phyloP scores from a whole-genome alignment of 2,329 filamentous ascomycete genomes.

The Ophiostoma triangulosporum region DNA sequence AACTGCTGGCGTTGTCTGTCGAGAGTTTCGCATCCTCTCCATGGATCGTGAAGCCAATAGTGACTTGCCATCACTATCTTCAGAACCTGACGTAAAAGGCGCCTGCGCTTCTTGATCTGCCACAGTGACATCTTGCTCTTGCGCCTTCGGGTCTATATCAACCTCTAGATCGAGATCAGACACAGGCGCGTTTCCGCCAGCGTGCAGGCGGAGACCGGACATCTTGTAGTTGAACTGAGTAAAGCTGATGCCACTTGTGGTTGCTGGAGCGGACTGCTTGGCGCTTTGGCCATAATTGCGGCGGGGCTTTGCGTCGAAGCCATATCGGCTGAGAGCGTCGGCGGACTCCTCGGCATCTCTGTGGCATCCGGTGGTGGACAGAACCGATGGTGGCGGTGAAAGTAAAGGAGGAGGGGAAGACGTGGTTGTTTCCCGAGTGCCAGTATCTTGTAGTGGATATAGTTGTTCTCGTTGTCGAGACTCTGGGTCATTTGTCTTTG shows the following conservation, averaged over 20 bases:
- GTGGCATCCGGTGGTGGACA: not conserved
- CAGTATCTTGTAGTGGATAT: not conserved
- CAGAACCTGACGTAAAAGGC: not conserved
- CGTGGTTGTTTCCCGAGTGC: not conserved
- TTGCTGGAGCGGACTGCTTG: not conserved
- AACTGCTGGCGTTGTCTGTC: too few relatives aligned
- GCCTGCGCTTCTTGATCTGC: not conserved
- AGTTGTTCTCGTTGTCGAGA: not conserved
- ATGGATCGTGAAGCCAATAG: not conserved
- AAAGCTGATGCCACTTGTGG: not conserved
- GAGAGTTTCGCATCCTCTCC: not conserved
- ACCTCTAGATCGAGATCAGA: conserved; percentile 1
- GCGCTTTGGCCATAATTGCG: not conserved
- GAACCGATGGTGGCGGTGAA: not conserved
- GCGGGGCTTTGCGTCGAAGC: not conserved
- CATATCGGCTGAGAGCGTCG: not conserved
- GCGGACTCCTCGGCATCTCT: not conserved
- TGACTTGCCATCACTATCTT: not conserved
- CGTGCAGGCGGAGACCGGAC: not conserved
- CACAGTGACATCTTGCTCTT: not conserved
- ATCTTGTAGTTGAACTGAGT: not conserved
- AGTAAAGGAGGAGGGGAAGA: not conserved
- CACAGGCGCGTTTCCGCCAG: not conserved
- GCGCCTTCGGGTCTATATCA: not conserved
- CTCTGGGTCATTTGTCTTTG: not conserved